phyloP scores from a whole-genome alignment of 1,284 basidiomycete species.

The Boletellus deceptivus region DNA sequence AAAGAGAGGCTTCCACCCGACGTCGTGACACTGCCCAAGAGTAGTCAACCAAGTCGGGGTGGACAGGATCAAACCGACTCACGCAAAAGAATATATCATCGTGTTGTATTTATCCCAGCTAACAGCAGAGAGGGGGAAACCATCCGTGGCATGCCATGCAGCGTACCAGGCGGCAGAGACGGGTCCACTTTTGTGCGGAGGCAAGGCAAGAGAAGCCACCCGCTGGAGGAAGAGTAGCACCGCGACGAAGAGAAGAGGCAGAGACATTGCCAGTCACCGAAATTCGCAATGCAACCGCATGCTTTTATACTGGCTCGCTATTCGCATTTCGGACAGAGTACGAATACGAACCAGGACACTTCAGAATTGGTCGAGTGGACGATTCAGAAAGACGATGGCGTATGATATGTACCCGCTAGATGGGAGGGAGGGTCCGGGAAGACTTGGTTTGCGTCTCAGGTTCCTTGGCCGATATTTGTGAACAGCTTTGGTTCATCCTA shows the following conservation, averaged over 20 bases:
- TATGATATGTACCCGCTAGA: background rate
- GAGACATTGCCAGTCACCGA: slow-evolving; percentile 8
- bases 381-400: background rate
- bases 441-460: no score
- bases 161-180: slow-evolving; percentile 33
- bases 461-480: no score
- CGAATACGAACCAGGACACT: background rate
- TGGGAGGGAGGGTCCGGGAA: background rate
- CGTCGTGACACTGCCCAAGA: slow-evolving; percentile 40
- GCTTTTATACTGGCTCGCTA: slow-evolving; percentile 11
- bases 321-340: background rate
- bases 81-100: slow-evolving; percentile 45
- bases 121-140: slow-evolving; percentile 42
- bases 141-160: slow-evolving; percentile 42
- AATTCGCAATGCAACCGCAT: background rate
- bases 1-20: slow-evolving; percentile 43
- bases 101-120: slow-evolving; percentile 53
- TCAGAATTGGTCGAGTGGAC: background rate
- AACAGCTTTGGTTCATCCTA: no score
- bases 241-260: slow-evolving; percentile 4
- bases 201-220: background rate
- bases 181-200: background rate
- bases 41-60: background rate
- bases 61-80: background rate
- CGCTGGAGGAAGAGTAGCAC: slow-evolving; percentile 8